Conservation (phyloP, 768 basidiomycete species). For the Pleurotus citrinopileatus region DNA sequence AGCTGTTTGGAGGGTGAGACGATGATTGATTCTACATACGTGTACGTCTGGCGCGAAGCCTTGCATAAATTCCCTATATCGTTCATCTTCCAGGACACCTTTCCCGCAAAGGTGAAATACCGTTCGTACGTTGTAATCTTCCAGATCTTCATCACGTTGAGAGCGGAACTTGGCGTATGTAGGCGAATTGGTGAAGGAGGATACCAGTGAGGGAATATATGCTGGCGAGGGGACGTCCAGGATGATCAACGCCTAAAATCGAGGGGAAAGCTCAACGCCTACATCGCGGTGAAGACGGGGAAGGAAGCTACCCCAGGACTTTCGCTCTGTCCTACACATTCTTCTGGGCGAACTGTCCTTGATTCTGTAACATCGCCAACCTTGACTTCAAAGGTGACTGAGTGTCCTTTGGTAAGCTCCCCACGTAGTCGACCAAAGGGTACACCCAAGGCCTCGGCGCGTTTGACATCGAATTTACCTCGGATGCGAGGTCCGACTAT, state of each 20-base stretch:
- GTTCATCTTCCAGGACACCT: conserved; percentile 63
- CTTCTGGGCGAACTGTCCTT: conserved; percentile 56
- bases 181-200: conserved; percentile 42
- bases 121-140: conserved; percentile 45
- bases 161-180: conserved; percentile 51
- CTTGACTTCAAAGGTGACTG: conserved; percentile 52
- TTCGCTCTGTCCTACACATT: conserved; percentile 54
- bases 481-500: conserved; percentile 51
- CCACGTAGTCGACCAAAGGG: conserved; percentile 56
- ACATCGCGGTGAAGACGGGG: background rate
- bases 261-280: background rate
- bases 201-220: conserved; percentile 51
- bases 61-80: conserved; percentile 73
- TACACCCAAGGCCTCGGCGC: conserved; percentile 64
- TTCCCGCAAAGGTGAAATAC: conserved; percentile 74
- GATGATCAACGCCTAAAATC: conserved; percentile 64
- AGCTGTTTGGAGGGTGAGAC: background rate
- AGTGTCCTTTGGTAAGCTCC: conserved; percentile 60
- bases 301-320: conserved; percentile 38
- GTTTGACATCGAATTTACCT: conserved; percentile 70
- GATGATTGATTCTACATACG: conserved; percentile 38
- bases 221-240: conserved; percentile 67
- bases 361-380: conserved; percentile 36
- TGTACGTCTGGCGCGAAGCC: conserved; percentile 57
- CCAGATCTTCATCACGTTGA: conserved; percentile 31